Base-by-base conservation (phyloP, 75 land plant species). In the Azolla pinnata region DNA sequence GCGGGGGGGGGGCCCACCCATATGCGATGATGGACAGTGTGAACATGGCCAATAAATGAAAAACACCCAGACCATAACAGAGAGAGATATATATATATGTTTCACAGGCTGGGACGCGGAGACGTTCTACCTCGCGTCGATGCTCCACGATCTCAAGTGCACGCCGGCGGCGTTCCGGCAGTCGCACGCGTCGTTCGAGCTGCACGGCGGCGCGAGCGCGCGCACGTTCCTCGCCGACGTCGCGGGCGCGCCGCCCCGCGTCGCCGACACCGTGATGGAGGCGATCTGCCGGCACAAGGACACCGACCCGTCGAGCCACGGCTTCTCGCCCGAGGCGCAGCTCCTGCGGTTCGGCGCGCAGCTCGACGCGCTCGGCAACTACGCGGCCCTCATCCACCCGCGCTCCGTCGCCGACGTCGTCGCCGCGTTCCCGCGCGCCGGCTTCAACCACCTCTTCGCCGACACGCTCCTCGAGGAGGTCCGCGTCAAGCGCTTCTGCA, bases 201-300 rank as follows among this genome's bases (percentile, higher is more conserved):
- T 59, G 44, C 61, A 59, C 27, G 61, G 61, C 9, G 61, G 61
- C 1, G 2, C 34, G 10, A 2, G 27, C 9, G 61, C 61, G 1
- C 61, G 61, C 27, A 44, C 33, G 16, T 32, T 59, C 16, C 28
- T 59, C 2, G 12, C 24, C 24, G 21, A 25, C 14, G 42, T 14
- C 42, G 33, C 29, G 21, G 48, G 61, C 1, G 61, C 61, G 27
- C 9, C 44, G 16, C 24, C 27, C 23, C 28, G 54, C 8, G 28
- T 21, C 44, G 38, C 44, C 23, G 61, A 59, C 52, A 42, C 21
- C 34, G 61, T 59, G 44, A 42, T 42, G 7, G 61, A 59, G 48
- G 53, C 61, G 26, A 40, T 59, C 12, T 9, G 33, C 29, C 21
- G 61, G 44, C 61, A 59, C 24, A 23, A 7, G 34, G 49, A 59